Evolutionary conservation across 2,329 filamentous ascomycete genomes (phyloP).

Genomic region (Aspergillus novoparasiticus): DNA sequence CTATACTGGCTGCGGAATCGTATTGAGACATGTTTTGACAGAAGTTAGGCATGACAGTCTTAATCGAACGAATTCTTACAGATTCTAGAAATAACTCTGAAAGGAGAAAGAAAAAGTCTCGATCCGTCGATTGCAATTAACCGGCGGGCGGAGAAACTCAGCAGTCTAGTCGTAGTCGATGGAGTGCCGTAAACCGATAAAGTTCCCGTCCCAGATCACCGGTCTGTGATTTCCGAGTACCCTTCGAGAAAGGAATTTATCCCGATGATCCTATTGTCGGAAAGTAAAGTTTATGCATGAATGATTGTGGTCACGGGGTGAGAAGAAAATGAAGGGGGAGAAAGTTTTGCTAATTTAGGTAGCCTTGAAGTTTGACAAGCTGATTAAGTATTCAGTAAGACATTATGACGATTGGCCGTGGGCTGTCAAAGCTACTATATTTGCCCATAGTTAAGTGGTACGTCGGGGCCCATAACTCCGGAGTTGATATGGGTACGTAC

Average conservation of each 20-base stretch:
- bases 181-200: not conserved
- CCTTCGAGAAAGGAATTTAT: not conserved
- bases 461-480: not conserved
- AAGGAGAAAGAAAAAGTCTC: not conserved
- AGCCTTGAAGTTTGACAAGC: not conserved
- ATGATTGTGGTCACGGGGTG: not conserved
- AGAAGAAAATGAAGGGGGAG: not conserved
- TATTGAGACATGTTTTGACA: not conserved
- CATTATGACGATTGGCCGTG: not conserved
- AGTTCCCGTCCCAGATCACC: not conserved
- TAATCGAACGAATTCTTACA: not conserved
- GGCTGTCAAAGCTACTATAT: not conserved
- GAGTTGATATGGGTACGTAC: not conserved
- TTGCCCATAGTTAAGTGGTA: not conserved
- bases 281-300: not conserved
- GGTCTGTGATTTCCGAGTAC: constrained; percentile 7
- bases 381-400: not conserved
- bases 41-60: too few relatives aligned
- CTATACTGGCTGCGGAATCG: not conserved
- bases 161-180: not conserved
- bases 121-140: constrained; percentile 3
- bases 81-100: not conserved
- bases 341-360: not conserved
- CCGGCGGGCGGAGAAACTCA: constrained; percentile 4
- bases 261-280: not conserved